Evolutionary conservation across 257 asterid genomes (phyloP), one percentile per base, ranked within the genome.

Genomic region (Rauvolfia tetraphylla): DNA sequence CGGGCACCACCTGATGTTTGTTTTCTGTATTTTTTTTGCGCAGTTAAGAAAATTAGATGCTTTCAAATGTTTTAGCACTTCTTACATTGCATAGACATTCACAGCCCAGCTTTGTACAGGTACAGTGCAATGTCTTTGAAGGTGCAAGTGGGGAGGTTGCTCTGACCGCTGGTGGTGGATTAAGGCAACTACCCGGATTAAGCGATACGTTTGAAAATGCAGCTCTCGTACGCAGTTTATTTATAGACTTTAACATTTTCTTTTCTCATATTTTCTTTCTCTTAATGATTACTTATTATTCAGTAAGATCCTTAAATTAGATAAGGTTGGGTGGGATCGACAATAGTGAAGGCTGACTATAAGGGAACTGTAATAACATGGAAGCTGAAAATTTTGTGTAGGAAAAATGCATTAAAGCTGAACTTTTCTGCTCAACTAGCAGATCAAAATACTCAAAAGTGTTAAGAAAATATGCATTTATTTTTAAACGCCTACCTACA

Each of bases 121-220:
- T 88, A 68, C 99, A 95, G 77, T 95, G 99, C 84, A 92, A 93
- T 78, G 94, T 88, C 75, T 95, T 95, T 79, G 89, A 95, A 83
- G 98, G 99, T 78, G 96, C 96, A 18, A 89, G 76, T 76, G 99
- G 94, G 59, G 96, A 92, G 84, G 92, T 91, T 69, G 90, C 90
- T 81, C 85, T 95, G 83, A 95, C 99, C 68, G 85, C 88, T 83
- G 97, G 84, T 42, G 99, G 99, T 84, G 99, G 99, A 71, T 78
- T 95, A 84, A 91, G 98, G 83, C 92, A 86, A 87, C 83, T 95
- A 71, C 97, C 99, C 8, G 98, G 98, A 42, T 67, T 93, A 75
- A 71, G 80, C 61, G 93, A 85, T 79, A 88, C 83, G 71, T 92
- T 79, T 72, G 99, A 95, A 87, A 91, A 87, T 85, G 99, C 88